Conservation (phyloP, 1,139 yeast species). For the Candida sanyaensis region DNA sequence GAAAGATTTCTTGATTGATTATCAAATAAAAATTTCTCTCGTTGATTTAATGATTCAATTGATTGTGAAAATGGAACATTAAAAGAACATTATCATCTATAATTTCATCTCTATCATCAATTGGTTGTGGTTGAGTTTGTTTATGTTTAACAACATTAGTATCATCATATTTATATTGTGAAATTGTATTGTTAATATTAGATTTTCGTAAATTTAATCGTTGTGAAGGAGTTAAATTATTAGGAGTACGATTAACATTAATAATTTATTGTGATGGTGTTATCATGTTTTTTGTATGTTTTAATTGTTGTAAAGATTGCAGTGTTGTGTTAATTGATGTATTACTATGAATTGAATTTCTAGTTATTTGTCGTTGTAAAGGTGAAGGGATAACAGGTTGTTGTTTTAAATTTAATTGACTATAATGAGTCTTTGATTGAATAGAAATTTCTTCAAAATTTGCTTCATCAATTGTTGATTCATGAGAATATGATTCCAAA, state of each 20-base stretch:
- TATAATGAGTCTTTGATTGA: constrained; percentile 2
- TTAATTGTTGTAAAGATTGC: background rate
- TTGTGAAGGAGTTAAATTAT: constrained; percentile 41
- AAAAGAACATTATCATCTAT: constrained; percentile 44
- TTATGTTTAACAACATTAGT: constrained; percentile 6
- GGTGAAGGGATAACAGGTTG: constrained; percentile 18
- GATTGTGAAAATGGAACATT: constrained; percentile 69
- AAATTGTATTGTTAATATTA: constrained; percentile 25
- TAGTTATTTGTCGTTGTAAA: constrained; percentile 19
- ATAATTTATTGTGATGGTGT: constrained; percentile 21
- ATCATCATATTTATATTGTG: constrained; percentile 21
- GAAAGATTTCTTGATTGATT: constrained; percentile 22
- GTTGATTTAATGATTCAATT: constrained; percentile 26
- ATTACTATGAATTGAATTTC: constrained; percentile 21
- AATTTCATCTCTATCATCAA: constrained; percentile 47
- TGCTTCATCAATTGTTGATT: constrained; percentile 2
- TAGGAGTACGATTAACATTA: constrained; percentile 26
- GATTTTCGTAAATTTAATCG: constrained; percentile 35
- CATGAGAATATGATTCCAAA: background rate
- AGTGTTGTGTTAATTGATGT: constrained; percentile 9
- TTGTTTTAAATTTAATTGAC: background rate
- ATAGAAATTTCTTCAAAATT: constrained; percentile 6
- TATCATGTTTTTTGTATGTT: background rate
- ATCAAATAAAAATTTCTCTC: constrained; percentile 26
- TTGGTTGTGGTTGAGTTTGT: constrained; percentile 14